These are phyloP conservation scores for Ulvella scutata DNA, from an alignment of 139 green algal genomes.

Conservation along the genomic window DNA sequence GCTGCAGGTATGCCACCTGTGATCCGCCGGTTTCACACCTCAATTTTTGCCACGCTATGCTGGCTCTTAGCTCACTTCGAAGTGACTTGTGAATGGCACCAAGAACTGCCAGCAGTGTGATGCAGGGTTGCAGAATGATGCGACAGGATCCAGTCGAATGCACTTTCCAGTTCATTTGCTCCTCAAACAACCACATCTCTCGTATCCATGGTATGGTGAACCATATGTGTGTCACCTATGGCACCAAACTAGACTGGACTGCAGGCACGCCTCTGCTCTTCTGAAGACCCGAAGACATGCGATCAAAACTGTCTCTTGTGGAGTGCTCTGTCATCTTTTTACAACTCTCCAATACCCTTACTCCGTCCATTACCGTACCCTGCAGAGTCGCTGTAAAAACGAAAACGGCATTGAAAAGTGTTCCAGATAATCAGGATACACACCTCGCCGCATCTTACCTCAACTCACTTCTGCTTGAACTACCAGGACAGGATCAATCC, in stretches of 20 bases:
- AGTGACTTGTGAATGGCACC: neutral
- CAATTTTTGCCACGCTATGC: no score
- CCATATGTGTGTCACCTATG: slow-evolving; percentile 54
- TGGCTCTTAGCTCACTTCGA: neutral
- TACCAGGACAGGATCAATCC: no score
- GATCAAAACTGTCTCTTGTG: no score
- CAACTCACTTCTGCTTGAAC: no score
- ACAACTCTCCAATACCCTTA: no score
- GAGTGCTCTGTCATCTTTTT: no score
- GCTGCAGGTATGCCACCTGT: slow-evolving; percentile 20
- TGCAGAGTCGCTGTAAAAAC: no score
- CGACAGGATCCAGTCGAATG: slow-evolving; percentile 85
- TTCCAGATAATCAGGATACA: no score
- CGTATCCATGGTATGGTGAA: slow-evolving; percentile 88
- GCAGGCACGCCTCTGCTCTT: neutral
- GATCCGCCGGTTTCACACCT: neutral
- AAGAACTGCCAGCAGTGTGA: neutral
- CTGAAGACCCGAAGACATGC: neutral
- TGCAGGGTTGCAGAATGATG: slow-evolving; percentile 56
- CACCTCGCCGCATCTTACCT: no score
- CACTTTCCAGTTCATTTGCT: slow-evolving; percentile 90
- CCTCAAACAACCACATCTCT: slow-evolving; percentile 92
- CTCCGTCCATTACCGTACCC: no score
- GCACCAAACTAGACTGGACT: slow-evolving; percentile 18
- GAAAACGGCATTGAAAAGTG: no score